Evolutionary conservation across 164 flowering plant species (phyloP), one percentile per base, ranked within the genome.

Genomic region (Hamamelis virginiana): DNA sequence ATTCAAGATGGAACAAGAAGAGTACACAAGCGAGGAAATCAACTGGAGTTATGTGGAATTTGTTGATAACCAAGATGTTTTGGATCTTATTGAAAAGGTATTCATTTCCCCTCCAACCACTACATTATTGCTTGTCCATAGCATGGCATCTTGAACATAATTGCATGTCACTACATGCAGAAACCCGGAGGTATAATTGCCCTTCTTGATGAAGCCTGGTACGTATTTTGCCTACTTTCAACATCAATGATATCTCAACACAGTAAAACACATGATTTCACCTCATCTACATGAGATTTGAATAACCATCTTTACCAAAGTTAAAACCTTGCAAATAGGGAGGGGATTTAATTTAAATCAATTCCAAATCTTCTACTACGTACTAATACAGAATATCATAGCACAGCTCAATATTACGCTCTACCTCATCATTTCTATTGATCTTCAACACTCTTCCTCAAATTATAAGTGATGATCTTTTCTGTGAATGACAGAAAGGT

Each of bases 41-140:
- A 74, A 91, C 79, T 91, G 97, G 97, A 91, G 97, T 76, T 91
- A 91, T 64, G 89, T 91, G 18, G 97, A 91, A 71, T 91, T 91
- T 69, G 91, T 91, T 1, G 97, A 91, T 68, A 91, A 91, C 69
- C 94, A 91, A 74, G 97, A 91, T 81, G 91, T 91, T 22, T 68
- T 91, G 63, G 94, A 91, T 74, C 88, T 89, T 4, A 86, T 91
- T 59, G 97, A 89, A 65, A 89, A 91, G 97, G 97, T 91, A 74
- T 27, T 47, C 3, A 62, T 52, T 44, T 21, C 13, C 3, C 45
- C 47, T 44, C n/a, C 25, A n/a, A 33, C 23, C 45, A 33, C 13
- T 25, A 51, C 14, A 65, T 33, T 23, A 9, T 25, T n/a, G n/a
- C n/a, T 48, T 9, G 48, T 43, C 50, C 16, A 9, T 52, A 18